These are phyloP conservation scores for Iris macrosiphon DNA, from an alignment of 106 monocot genomes.

Conservation along the genomic window DNA sequence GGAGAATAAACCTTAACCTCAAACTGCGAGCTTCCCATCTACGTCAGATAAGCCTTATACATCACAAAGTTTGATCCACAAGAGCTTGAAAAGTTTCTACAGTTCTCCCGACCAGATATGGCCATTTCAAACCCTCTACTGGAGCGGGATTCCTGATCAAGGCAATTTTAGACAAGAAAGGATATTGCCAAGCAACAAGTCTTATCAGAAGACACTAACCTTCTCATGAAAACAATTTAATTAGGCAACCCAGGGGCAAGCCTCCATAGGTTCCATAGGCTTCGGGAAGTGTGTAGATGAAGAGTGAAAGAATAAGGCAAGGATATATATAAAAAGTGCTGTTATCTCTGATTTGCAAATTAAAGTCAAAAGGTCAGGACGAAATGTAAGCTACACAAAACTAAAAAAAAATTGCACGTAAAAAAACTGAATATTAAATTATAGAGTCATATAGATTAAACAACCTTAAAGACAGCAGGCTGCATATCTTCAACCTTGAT, in stretches of 20 bases:
- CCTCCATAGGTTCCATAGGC: slow-evolving; percentile 4
- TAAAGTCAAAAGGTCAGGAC: not conserved
- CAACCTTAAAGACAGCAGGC: slow-evolving; percentile 81
- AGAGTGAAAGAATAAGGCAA: not conserved
- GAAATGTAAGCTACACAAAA: not conserved
- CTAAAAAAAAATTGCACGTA: not conserved
- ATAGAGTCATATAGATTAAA: not conserved
- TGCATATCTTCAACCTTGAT: slow-evolving; percentile 86
- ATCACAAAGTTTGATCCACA: slow-evolving; percentile 1
- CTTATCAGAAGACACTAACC: not conserved
- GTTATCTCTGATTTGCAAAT: slow-evolving; percentile 1
- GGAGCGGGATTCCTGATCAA: not conserved
- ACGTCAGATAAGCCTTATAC: not conserved
- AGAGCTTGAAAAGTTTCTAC: not conserved
- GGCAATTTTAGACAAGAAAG: slow-evolving; percentile 3
- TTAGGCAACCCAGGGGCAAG: not conserved
- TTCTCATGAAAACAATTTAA: not conserved
- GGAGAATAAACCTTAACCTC: not conserved
- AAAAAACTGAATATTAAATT: not conserved
- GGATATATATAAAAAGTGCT: not conserved
- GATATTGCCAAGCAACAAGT: slow-evolving; percentile 3
- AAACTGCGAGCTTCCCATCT: slow-evolving; percentile 6
- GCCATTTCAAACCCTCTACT: slow-evolving; percentile 5
- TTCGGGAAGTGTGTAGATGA: not conserved
- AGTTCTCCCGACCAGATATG: slow-evolving; percentile 1